Base-by-base conservation (phyloP, 2,329 filamentous ascomycete species). In the Phyllosticta citriasiana region DNA sequence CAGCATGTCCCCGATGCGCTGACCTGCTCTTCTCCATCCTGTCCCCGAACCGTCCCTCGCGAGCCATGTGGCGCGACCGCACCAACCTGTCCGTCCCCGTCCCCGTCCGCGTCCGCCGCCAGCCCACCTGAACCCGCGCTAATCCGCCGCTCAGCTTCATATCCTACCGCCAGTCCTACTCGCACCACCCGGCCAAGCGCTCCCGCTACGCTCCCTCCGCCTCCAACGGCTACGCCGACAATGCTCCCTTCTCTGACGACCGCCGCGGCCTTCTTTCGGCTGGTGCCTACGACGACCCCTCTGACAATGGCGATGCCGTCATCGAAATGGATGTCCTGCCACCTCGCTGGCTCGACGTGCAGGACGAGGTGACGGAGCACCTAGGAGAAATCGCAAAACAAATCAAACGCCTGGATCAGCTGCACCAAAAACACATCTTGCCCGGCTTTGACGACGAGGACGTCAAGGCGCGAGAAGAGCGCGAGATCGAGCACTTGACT, bases 261-360 rank as follows among this genome's bases (percentile, higher is more conserved):
- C 82, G 85, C 63, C 88, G 90, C 66, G 91, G 93, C 51, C 88
- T 99, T 69, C 88, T 99, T 72, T 89, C 91, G 64, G 82, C 85
- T 60, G 85, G 83, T 69, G 87, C 87, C 67, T 91, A 88, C 72
- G 85, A 82, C 57, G 89, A 95, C 73, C 91, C 88, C 72, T 84
- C 82, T 57, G 89, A 95, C 73, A 90, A 96, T 76, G 91, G 91
- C 71, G 93, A 97, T 75, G 89, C 90, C 22, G 86, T 99, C 62
- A 97, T 99, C 69, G 94, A 99, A 79, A 97, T 99, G 94, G 93
- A 97, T 75, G 79, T 96, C 50, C 81, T 99, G 19, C 94, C 94
- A 25, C 94, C 94, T 59, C 87, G 94, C 63, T 99, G 94, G 94
- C 88, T 93, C 62, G 94, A 99, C 71, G 82, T 96, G 63, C 92